Evolutionary conservation across 768 basidiomycete species (phyloP), one percentile per base, ranked within the genome.

Genomic region (Auriscalpium microsporum): DNA sequence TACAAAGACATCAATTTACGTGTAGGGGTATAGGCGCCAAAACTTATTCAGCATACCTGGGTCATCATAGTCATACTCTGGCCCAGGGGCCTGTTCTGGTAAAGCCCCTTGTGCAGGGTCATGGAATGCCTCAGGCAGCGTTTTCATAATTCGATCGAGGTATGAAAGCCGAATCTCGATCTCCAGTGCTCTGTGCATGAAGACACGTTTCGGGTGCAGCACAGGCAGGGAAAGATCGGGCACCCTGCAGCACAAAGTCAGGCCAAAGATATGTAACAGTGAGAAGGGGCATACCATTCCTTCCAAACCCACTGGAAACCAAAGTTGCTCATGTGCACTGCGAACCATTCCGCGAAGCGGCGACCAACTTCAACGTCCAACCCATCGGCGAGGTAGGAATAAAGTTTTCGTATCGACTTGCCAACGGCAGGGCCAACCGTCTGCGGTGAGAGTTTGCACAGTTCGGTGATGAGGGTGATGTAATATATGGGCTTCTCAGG

Each of bases 271-370:
- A 50, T 48, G 48, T 9, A 49, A 6, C 46, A 54, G 11, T 10
- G 33, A 9, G 54, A 4, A 13, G 36, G 14, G 6, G 71, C 84
- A 46, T 51, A 94, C 95, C 96, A 99, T 78, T 98, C 96, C 65
- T 92, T 94, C 96, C 96, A 99, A 13, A 96, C 92, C 96, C 96
- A 98, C 64, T 87, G 84, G 72, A 97, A 99, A 23, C 86, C 87
- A 68, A 97, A 99, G 71, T 99, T 99, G 61, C 91, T 94, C 84
- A 99, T 87, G 64, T 99, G 96, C 2, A 89, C 78, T 2, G 91
- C 80, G 62, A 98, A 96, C 96, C 96, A 99, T 57, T 97, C 94
- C 0, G 90, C 84, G 56, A 94, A 89, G 34, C 91, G 77, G 48
- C 86, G 80, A 1, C 85, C 76, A 51, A 90, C 73, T 58, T 95